A percentile compares a stretch with the other conserved stretches of the same genome.
Evolutionary conservation across 768 basidiomycete genomes (phyloP).

Genomic region (Suillus paluster): DNA sequence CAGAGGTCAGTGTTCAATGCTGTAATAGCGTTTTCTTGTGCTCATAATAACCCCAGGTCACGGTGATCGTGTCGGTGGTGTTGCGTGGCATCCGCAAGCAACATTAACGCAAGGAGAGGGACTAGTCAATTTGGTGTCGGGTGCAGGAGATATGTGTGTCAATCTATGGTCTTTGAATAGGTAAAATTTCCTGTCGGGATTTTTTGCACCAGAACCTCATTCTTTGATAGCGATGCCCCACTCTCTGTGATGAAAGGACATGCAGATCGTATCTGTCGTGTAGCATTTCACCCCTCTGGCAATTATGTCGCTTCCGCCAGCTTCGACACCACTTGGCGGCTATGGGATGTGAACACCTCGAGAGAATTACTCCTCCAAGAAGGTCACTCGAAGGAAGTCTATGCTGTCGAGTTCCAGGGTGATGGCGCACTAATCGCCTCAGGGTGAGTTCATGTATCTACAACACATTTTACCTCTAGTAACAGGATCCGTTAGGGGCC

Average conservation of each 20-base stretch:
- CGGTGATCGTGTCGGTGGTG: constrained; percentile 88
- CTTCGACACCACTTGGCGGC: constrained; percentile 96
- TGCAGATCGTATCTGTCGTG: constrained; percentile 86
- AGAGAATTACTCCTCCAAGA: constrained; percentile 90
- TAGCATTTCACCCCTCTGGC: constrained; percentile 97
- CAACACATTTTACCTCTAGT: neutral
- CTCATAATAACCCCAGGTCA: constrained; percentile 59
- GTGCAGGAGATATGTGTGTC: constrained; percentile 85
- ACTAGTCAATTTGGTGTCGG: constrained; percentile 84
- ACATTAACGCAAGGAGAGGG: constrained; percentile 70
- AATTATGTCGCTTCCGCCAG: constrained; percentile 92
- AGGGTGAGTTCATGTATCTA: constrained; percentile 59
- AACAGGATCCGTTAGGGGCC: constrained; percentile 58
- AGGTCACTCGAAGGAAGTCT: constrained; percentile 97
- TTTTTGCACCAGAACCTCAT: constrained; percentile 2
- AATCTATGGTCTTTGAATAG: constrained; percentile 89
- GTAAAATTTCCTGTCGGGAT: constrained; percentile 42
- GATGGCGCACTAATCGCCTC: constrained; percentile 94
- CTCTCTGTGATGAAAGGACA: constrained; percentile 89
- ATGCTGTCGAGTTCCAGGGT: constrained; percentile 92
- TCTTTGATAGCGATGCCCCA: constrained; percentile 70
- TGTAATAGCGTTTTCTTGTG: constrained; percentile 2
- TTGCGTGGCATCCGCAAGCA: constrained; percentile 97
- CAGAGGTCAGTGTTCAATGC: constrained; percentile 55
- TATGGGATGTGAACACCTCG: constrained; percentile 89